Evolutionary conservation across 2,329 filamentous ascomycete genomes (phyloP).

Genomic region (Fusarium albidum): DNA sequence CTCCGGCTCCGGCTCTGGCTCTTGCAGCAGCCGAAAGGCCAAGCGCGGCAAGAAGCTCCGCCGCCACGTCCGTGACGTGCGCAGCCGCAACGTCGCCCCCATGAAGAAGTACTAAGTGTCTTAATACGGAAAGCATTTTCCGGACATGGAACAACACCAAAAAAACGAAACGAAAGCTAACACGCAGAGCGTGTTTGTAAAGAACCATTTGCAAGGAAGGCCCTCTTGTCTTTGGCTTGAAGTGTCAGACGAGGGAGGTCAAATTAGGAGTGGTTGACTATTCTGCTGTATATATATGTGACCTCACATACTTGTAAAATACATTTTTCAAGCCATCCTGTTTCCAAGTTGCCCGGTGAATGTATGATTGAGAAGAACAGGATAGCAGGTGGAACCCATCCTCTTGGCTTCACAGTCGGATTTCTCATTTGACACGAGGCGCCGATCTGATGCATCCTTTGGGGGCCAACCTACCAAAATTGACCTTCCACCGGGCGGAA

Average conservation of each 20-base stretch:
- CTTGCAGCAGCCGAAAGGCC: conserved; percentile 26
- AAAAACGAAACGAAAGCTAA: conserved; percentile 3
- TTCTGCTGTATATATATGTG: conserved; percentile 42
- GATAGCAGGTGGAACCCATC: too few relatives aligned
- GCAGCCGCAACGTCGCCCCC: conserved; percentile 30
- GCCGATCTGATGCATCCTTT: too few relatives aligned
- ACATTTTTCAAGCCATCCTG: neutral
- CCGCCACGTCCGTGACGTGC: conserved; percentile 37
- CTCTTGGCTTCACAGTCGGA: too few relatives aligned
- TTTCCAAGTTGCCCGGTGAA: too few relatives aligned
- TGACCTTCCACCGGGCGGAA: too few relatives aligned
- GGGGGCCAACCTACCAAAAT: too few relatives aligned
- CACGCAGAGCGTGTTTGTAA: conserved; percentile 31
- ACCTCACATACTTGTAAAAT: conserved; percentile 34
- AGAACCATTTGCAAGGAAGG: conserved; percentile 24
- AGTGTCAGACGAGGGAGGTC: neutral
- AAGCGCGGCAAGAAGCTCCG: conserved; percentile 38
- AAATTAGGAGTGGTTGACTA: conserved; percentile 30
- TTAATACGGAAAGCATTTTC: neutral
- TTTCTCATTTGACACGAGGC: too few relatives aligned
- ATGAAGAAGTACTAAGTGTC: conserved; percentile 4
- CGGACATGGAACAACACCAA: neutral
- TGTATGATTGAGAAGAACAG: too few relatives aligned
- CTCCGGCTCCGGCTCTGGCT: conserved; percentile 9
- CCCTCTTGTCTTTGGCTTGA: neutral